Base-by-base conservation (phyloP, 139 green algal species). In the Chlorella sorokiniana region DNA sequence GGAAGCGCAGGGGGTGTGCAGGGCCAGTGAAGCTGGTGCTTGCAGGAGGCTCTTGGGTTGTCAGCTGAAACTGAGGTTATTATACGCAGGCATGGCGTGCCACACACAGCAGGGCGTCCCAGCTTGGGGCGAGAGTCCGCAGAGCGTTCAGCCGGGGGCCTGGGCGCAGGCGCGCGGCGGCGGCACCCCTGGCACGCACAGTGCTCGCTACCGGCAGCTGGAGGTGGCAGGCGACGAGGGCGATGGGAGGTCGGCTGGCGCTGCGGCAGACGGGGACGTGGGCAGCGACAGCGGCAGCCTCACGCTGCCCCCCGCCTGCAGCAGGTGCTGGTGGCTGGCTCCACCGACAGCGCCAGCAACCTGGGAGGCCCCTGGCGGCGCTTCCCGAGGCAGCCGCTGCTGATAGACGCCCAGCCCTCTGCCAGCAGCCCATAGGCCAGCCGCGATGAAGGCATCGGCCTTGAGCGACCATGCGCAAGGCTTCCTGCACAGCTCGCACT, bases 271-370 rank as follows among this genome's bases (percentile, higher is more conserved):
- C 16, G 54, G 69, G 8, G 51, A 9, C 18, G 52, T 38, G 27
- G 54, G 16, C n/a, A n/a, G n/a, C 3, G 54, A 4, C 23, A 69
- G 52, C 37, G 65, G 51, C 6, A 37, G 51, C 18, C 41, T 37
- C 37, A 38, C 37, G 37, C 41, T 79, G 18, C 73, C 73, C 27
- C 35, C 11, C 52, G 73, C 4, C 54, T 79, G 37, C 52, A 38
- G 10, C 52, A 79, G 73, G 73, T 79, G 52, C 52, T 79, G 37
- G 73, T 79, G 73, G 73, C 52, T 0, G 73, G 54, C 20, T 79
- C 73, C 0, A 11, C 69, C 11, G 51, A 54, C 38, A 79, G 73
- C 44, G 41, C n/a, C 54, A 63, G 37, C 41, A 77, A 3, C 44
- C 35, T n/a, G 70, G n/a, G 27, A 54, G 56, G 44, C 16, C 18